These are phyloP conservation scores for Aureobasidium melanogenum DNA, from an alignment of 2,329 filamentous ascomycete species.

Conservation along the genomic window DNA sequence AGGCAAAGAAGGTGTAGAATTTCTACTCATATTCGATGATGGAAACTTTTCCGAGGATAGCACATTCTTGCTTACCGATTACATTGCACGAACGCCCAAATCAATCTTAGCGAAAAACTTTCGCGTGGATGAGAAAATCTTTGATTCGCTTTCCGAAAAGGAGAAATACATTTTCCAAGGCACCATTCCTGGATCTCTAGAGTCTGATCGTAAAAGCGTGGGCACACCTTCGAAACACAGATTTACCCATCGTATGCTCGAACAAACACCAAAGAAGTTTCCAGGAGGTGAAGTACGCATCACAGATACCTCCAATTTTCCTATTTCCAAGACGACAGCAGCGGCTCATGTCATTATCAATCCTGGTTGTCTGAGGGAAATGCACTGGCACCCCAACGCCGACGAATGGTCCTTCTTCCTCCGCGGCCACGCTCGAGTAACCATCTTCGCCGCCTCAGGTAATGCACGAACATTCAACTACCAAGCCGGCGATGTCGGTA, in stretches of 20 bases:
- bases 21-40: conserved; percentile 54
- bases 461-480: conserved; percentile 70
- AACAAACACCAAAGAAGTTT: conserved; percentile 56
- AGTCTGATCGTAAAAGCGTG: conserved; percentile 55
- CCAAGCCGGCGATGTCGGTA: conserved; percentile 63
- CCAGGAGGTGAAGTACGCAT: conserved; percentile 65
- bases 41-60: conserved; percentile 54
- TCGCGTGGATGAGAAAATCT: conserved; percentile 60
- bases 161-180: conserved; percentile 75
- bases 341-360: conserved; percentile 64
- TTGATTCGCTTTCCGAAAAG: conserved; percentile 55
- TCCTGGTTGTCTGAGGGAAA: conserved; percentile 64
- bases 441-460: conserved; percentile 62
- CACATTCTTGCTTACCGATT: conserved; percentile 66
- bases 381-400: conserved; percentile 66
- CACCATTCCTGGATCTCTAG: conserved; percentile 53
- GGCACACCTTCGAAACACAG: conserved; percentile 55
- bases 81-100: conserved; percentile 60
- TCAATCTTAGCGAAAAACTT: conserved; percentile 69
- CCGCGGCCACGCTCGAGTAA: conserved; percentile 60
- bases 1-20: conserved; percentile 48
- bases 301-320: conserved; percentile 67
- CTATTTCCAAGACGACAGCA: conserved; percentile 62
- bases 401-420: conserved; percentile 57
- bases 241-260: conserved; percentile 65